Conservation (phyloP, 139 green algal genomes). For the Pseudopediastrum boryanum region DNA sequence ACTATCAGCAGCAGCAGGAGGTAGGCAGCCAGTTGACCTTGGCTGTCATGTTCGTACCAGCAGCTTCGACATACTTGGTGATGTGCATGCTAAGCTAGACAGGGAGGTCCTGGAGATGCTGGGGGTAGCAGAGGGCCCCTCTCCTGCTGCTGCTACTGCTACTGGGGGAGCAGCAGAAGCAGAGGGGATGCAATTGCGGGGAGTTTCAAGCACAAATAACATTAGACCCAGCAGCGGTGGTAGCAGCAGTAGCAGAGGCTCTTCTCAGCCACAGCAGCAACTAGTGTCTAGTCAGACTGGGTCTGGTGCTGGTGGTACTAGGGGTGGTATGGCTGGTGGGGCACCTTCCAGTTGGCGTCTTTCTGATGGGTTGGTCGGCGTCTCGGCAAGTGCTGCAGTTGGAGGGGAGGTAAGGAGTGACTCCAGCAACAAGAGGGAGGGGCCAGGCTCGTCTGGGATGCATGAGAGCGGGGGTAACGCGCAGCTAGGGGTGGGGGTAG, state of each 20-base stretch:
- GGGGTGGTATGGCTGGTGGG: constrained; percentile 18
- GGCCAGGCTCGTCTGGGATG: neutral
- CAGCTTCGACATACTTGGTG: constrained; percentile 26
- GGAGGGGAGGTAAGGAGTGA: too few species aligned
- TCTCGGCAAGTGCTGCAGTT: neutral
- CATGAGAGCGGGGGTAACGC: neutral
- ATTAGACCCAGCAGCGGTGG: too few species aligned
- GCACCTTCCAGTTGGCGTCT: neutral
- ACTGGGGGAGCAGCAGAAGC: neutral
- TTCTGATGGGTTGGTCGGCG: too few species aligned
- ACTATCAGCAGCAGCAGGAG: neutral
- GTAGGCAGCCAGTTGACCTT: neutral
- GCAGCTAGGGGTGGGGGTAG: neutral
- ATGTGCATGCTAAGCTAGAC: constrained; percentile 17
- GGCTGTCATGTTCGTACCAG: constrained; percentile 8
- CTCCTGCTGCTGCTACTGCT: neutral
- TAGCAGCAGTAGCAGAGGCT: too few species aligned
- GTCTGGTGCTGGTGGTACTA: neutral
- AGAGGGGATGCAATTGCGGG: neutral
- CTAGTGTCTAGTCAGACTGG: neutral
- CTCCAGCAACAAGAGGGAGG: constrained; percentile 4
- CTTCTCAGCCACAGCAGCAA: neutral
- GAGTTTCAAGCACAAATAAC: neutral
- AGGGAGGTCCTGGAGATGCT: constrained; percentile 15
- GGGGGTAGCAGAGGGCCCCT: neutral